phyloP scores from a whole-genome alignment of 805 yeast species.

The Metschnikowia colocasiae region DNA sequence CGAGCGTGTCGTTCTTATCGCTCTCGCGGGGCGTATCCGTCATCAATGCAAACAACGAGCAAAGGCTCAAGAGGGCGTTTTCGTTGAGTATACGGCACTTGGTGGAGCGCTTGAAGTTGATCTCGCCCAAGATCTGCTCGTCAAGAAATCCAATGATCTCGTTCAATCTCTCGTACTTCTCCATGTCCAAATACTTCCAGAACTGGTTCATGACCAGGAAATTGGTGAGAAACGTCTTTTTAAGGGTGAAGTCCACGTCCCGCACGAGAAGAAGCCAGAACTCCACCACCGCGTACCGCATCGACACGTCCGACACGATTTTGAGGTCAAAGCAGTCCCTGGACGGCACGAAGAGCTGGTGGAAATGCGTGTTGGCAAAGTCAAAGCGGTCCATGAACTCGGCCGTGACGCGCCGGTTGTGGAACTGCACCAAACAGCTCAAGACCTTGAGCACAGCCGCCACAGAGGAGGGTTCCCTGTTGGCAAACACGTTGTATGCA shows the following conservation, averaged over 20 bases:
- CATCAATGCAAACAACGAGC: conserved; percentile 38
- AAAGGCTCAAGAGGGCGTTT: conserved; percentile 58
- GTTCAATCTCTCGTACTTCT: conserved; percentile 24
- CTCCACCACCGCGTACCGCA: conserved; percentile 56
- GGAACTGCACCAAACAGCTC: conserved; percentile 45
- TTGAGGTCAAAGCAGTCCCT: conserved; percentile 40
- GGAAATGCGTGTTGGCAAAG: conserved; percentile 55
- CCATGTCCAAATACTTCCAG: conserved; percentile 53
- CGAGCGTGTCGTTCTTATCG: conserved; percentile 22
- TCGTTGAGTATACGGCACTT: conserved; percentile 79
- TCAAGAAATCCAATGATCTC: conserved; percentile 47
- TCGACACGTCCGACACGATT: conserved; percentile 32
- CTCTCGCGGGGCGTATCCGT: conserved; percentile 8
- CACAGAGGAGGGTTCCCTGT: conserved; percentile 54
- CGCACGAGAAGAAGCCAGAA: conserved; percentile 58
- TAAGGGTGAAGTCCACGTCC: conserved; percentile 44
- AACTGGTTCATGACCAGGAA: conserved; percentile 57
- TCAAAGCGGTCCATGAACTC: conserved; percentile 67
- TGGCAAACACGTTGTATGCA: conserved; percentile 63
- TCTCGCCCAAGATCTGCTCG: conserved; percentile 53
- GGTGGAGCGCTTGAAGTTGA: conserved; percentile 57
- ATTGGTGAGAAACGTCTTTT: conserved; percentile 63
- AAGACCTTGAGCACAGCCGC: conserved; percentile 61
- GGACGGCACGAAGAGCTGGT: conserved; percentile 53
- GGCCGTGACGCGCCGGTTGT: conserved; percentile 48